Percentiles rank a stretch among this genome's conserved stretches.
phyloP scores from a whole-genome alignment of 371 early-diverging fungal genomes.

The Apophysomyces elegans region DNA sequence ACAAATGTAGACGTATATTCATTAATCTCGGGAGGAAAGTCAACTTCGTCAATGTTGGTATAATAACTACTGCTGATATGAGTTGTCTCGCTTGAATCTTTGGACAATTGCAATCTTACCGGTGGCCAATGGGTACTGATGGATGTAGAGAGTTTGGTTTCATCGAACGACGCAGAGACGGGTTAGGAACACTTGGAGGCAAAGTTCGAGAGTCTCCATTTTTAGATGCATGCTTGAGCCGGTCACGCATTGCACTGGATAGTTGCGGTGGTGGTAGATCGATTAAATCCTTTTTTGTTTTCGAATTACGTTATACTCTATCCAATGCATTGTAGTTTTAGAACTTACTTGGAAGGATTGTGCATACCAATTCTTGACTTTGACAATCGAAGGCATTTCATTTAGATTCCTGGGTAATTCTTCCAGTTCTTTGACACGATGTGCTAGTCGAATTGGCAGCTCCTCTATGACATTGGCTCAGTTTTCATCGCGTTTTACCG shows the following conservation, averaged over 20 bases:
- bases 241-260: slow-evolving; percentile 39
- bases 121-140: slow-evolving; percentile 37
- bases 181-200: slow-evolving; percentile 68
- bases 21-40: slow-evolving; percentile 73
- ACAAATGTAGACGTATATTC: slow-evolving; percentile 86
- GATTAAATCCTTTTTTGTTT: slow-evolving; percentile 60
- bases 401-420: slow-evolving; percentile 85
- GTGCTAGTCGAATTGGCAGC: slow-evolving; percentile 94
- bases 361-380: slow-evolving; percentile 95
- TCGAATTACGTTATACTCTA: neutral
- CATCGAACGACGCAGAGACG: slow-evolving; percentile 36
- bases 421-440: slow-evolving; percentile 95
- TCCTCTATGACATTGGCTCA: slow-evolving; percentile 64
- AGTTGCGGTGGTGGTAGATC: slow-evolving; percentile 73
- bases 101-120: slow-evolving; percentile 22
- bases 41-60: slow-evolving; percentile 59
- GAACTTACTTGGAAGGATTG: slow-evolving; percentile 82
- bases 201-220: slow-evolving; percentile 19
- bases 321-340: neutral
- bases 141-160: slow-evolving; percentile 20
- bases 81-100: neutral
- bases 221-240: slow-evolving; percentile 21
- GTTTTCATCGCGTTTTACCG: neutral
- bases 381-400: slow-evolving; percentile 88
- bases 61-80: slow-evolving; percentile 53